A percentile compares a stretch with the other conserved stretches of the same genome.
phyloP scores from a whole-genome alignment of 139 green algal genomes.

The Chara braunii region DNA sequence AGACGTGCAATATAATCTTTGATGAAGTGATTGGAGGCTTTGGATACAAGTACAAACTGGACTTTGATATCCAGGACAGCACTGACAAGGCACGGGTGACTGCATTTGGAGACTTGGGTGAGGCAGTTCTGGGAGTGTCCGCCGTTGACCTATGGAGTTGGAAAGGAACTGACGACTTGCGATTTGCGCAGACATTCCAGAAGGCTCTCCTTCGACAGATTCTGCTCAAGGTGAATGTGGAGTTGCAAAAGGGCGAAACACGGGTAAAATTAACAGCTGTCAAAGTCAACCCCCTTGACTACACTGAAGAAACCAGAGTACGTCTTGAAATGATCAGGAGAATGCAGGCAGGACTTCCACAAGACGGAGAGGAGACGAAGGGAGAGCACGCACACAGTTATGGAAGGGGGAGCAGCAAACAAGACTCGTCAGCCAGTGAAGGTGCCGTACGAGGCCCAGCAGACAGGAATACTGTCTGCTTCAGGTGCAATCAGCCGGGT shows the following conservation, averaged over 20 bases:
- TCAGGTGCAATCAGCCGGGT: no score
- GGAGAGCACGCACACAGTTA: not conserved
- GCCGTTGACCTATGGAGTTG: conserved; percentile 16
- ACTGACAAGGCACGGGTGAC: conserved; percentile 49
- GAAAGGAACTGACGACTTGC: conserved; percentile 2
- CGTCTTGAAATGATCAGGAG: conserved; percentile 37
- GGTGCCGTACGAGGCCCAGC: no score
- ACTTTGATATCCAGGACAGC: conserved; percentile 48
- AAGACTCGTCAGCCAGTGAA: no score
- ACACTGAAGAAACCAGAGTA: conserved; percentile 25
- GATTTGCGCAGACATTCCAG: conserved; percentile 7
- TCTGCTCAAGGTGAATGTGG: conserved; percentile 61
- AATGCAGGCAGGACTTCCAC: conserved; percentile 30
- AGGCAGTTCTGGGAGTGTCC: no score
- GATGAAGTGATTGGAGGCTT: not conserved
- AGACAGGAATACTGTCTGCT: no score
- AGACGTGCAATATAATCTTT: no score
- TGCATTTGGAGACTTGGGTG: conserved; percentile 47
- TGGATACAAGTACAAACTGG: conserved; percentile 37
- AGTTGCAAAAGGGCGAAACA: conserved; percentile 80
- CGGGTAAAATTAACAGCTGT: conserved; percentile 59
- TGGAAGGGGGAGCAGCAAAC: no score
- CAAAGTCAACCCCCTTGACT: conserved; percentile 34
- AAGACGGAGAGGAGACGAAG: not conserved
- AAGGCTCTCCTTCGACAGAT: conserved; percentile 46